Evolutionary conservation across 1,284 basidiomycete species (phyloP).

Genomic region (Mycena citricolor): DNA sequence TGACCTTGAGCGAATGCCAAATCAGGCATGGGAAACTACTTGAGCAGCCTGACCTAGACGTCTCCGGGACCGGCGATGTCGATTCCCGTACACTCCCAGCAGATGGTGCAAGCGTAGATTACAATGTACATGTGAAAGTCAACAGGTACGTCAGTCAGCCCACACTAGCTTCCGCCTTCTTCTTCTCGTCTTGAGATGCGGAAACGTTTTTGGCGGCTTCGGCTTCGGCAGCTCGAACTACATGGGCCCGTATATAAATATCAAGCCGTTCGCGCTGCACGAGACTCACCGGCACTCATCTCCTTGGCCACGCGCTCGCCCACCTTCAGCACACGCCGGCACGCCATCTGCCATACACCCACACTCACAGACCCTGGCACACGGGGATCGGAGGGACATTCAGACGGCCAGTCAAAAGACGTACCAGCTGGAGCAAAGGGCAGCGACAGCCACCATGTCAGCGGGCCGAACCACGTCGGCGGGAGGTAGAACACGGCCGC

Average conservation of each 20-base stretch:
- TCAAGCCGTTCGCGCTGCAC: neutral
- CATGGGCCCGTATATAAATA: constrained; percentile 6
- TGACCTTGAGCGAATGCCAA: too few species aligned
- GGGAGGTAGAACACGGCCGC: constrained; percentile 91
- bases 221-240: constrained; percentile 18
- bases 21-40: too few species aligned
- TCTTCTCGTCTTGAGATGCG: constrained; percentile 8
- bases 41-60: too few species aligned
- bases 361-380: constrained; percentile 86
- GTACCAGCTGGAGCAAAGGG: constrained; percentile 80
- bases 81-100: too few species aligned
- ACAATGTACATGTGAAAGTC: too few species aligned
- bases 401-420: constrained; percentile 5
- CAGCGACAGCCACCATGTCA: constrained; percentile 80
- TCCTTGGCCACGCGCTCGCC: constrained; percentile 71
- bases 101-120: too few species aligned
- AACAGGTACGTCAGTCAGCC: too few species aligned
- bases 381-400: neutral
- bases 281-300: constrained; percentile 33
- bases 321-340: constrained; percentile 72
- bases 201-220: too few species aligned
- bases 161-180: constrained; percentile 5
- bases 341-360: constrained; percentile 89
- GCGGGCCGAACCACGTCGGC: constrained; percentile 81
- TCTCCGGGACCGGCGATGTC: too few species aligned